phyloP scores from a whole-genome alignment of 345 rosid genomes.

The Euclidium syriacum region DNA sequence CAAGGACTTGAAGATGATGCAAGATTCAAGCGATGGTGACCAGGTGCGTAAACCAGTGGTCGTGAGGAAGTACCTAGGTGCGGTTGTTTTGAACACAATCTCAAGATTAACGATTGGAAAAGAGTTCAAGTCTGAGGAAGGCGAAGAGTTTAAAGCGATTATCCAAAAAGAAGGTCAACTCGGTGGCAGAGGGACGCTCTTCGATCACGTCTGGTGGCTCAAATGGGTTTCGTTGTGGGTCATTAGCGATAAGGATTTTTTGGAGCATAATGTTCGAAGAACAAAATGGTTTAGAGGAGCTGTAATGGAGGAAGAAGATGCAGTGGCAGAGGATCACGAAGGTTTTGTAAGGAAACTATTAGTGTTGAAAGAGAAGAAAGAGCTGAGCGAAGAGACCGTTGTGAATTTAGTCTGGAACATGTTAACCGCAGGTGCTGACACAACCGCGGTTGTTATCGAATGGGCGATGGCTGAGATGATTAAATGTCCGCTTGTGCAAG shows the following conservation, averaged over 20 bases:
- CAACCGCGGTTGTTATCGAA: constrained; percentile 36
- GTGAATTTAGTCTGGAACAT: constrained; percentile 47
- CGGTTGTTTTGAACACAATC: constrained; percentile 27
- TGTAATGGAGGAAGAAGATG: constrained; percentile 24
- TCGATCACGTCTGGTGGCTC: constrained; percentile 34
- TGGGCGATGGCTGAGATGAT: constrained; percentile 51
- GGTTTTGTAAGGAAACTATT: constrained; percentile 24
- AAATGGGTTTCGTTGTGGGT: constrained; percentile 23
- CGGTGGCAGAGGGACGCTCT: constrained; percentile 7
- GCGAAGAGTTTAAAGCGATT: constrained; percentile 26
- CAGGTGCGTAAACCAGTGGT: constrained; percentile 11
- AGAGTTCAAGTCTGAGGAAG: constrained; percentile 26
- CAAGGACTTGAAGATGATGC: constrained; percentile 21
- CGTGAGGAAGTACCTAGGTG: constrained; percentile 29
- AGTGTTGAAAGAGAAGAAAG: constrained; percentile 23
- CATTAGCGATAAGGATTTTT: constrained; percentile 10
- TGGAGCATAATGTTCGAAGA: constrained; percentile 11
- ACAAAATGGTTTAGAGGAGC: constrained; percentile 25
- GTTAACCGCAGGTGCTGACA: constrained; percentile 45
- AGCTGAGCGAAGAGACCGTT: constrained; percentile 36
- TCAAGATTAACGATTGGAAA: constrained; percentile 29
- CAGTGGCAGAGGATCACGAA: not conserved
- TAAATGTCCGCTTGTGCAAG: constrained; percentile 20
- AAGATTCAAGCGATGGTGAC: not conserved
- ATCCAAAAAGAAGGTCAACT: constrained; percentile 22